Conservation (phyloP, 345 rosid species). For the Trapa bicornis region DNA sequence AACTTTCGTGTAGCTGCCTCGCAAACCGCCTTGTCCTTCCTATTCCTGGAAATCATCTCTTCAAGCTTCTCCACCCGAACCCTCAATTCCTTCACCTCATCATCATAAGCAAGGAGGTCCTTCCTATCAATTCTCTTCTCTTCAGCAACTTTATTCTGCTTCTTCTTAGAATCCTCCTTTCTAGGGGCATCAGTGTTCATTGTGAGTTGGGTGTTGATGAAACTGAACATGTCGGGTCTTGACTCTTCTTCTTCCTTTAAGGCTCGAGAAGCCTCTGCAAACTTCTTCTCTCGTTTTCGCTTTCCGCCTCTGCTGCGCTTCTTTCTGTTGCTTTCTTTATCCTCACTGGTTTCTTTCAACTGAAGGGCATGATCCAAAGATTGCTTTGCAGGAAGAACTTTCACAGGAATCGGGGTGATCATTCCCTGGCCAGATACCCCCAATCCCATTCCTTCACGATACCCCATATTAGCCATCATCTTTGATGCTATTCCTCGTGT, state of each 20-base stretch:
- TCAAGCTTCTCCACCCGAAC: conserved; percentile 48
- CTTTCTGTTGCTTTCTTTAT: conserved; percentile 34
- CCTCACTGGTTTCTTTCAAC: conserved; percentile 30
- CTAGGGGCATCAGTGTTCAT: conserved; percentile 24
- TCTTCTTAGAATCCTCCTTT: conserved; percentile 27
- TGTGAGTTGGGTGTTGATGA: conserved; percentile 61
- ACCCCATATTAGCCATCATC: conserved; percentile 97
- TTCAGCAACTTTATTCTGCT: conserved; percentile 29
- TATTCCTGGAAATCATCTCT: conserved; percentile 71
- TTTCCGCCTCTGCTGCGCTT: conserved; percentile 82
- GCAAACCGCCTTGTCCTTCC: conserved; percentile 58
- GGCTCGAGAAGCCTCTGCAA: conserved; percentile 59
- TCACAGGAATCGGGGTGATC: conserved; percentile 64
- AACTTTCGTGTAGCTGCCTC: conserved; percentile 72
- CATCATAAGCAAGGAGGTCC: conserved; percentile 56
- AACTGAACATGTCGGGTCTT: conserved; percentile 63
- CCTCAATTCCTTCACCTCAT: conserved; percentile 60
- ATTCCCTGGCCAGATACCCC: conserved; percentile 83
- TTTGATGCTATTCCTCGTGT: conserved; percentile 88
- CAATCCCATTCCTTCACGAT: conserved; percentile 88
- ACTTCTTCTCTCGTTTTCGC: conserved; percentile 76
- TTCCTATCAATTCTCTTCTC: conserved; percentile 56
- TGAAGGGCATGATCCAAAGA: conserved; percentile 67
- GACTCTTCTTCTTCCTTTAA: conserved; percentile 45
- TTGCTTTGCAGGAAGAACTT: conserved; percentile 73